phyloP scores from a whole-genome alignment of 2,329 filamentous ascomycete genomes.

The Sarocladium oryzae region DNA sequence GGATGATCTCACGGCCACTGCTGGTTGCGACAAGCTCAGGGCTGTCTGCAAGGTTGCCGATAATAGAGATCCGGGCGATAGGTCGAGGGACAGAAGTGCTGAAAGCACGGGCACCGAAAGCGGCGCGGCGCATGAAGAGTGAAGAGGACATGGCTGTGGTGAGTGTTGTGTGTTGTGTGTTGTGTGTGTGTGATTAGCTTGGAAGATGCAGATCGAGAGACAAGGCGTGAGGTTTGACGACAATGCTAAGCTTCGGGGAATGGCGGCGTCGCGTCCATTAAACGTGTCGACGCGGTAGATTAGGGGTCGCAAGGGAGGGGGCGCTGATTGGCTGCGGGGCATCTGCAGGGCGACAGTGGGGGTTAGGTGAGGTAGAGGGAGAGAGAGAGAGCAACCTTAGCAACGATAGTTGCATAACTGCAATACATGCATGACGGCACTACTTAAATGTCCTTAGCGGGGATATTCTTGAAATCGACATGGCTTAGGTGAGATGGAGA shows the following conservation, averaged over 20 bases:
- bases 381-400: background rate
- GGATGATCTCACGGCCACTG: constrained; percentile 66
- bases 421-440: background rate
- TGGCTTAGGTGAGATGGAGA: too few relatives aligned
- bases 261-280: background rate
- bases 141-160: constrained; percentile 37
- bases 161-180: constrained; percentile 9
- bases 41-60: constrained; percentile 74
- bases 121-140: constrained; percentile 47
- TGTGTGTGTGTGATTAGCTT: constrained; percentile 8
- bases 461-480: background rate
- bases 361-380: too few relatives aligned
- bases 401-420: background rate
- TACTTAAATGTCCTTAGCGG: background rate
- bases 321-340: constrained; percentile 5
- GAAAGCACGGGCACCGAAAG: constrained; percentile 61
- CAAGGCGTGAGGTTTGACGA: constrained; percentile 1
- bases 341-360: background rate
- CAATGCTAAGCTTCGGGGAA: background rate
- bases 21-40: constrained; percentile 70
- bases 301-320: constrained; percentile 4
- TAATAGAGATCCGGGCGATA: constrained; percentile 75
- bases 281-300: constrained; percentile 9
- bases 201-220: background rate
- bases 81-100: constrained; percentile 59